Evolutionary conservation across 1,284 basidiomycete genomes (phyloP), one percentile per base, ranked within the genome.

Genomic region (Jaminaea rosea): DNA sequence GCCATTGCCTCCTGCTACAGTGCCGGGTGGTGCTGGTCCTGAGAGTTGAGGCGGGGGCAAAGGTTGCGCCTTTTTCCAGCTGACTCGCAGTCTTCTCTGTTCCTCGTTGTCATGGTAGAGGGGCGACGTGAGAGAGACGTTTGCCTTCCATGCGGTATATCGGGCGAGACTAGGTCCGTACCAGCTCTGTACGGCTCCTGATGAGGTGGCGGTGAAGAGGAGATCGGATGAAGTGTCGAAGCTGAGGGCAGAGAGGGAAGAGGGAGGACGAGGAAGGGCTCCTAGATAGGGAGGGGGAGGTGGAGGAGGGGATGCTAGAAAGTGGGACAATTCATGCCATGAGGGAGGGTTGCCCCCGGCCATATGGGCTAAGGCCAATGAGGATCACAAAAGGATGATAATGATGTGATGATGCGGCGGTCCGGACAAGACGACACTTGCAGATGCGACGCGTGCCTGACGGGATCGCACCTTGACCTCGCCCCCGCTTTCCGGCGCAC

Each of bases 211-310:
- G 44, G 85, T 80, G 90, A 91, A 94, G 31, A 97, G 78, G 11
- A 86, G 82, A 75, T 96, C 91, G 1, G 87, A 86, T 37, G 86
- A 84, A 5, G 88, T 85, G 76, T 97, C 92, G 72, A 97, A 90
- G 3, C 84, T 81, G 54, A 96, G 56, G 10, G 67, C 53, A 4
- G 61, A 61, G 44, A 72, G 60, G 34, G 57, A 17, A 17, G 39
- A 23, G 11, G 39, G 23, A 23, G 39, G 39, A 42, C 19, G 39
- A 17, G 39, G 39, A 23, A 42, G 19, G 7, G 15, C 39, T 15
- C 19, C 19, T 11, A 42, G 39, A 24, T 42, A 42, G 6, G 39
- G 19, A 11, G 39, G 39, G 4, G 39, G 39, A 13, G 17, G 39
- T 11, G 39, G 39, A 2, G 39, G 39, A 11, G 39, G 15, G 3